These are phyloP conservation scores for Amylocystis lapponica DNA, from an alignment of 768 basidiomycete species.

Conservation along the genomic window DNA sequence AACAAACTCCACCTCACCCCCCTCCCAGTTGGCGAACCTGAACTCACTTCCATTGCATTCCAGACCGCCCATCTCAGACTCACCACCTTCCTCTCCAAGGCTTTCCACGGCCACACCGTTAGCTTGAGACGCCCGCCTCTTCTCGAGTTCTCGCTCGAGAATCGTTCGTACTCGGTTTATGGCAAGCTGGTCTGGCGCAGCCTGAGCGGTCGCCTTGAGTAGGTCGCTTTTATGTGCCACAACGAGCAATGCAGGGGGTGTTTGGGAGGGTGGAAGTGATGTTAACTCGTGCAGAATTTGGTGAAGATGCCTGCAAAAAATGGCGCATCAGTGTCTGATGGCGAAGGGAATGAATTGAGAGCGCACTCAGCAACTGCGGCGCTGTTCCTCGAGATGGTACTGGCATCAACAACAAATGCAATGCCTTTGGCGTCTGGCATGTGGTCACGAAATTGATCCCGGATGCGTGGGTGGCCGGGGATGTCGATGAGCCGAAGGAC, in stretches of 20 bases:
- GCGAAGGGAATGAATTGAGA: neutral
- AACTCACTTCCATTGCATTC: slow-evolving; percentile 61
- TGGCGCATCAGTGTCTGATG: slow-evolving; percentile 1
- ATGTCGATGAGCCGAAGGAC: slow-evolving; percentile 60
- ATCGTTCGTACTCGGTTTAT: slow-evolving; percentile 68
- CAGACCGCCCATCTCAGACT: slow-evolving; percentile 64
- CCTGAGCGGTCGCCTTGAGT: slow-evolving; percentile 42
- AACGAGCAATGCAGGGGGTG: slow-evolving; percentile 54
- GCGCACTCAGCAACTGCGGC: slow-evolving; percentile 69
- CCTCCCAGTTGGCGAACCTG: slow-evolving; percentile 79
- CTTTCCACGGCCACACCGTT: slow-evolving; percentile 69
- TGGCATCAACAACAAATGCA: slow-evolving; percentile 77
- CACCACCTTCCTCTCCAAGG: slow-evolving; percentile 59
- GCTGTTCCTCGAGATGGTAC: slow-evolving; percentile 71
- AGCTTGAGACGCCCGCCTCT: slow-evolving; percentile 57
- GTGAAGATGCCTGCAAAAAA: slow-evolving; percentile 59
- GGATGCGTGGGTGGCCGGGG: slow-evolving; percentile 80
- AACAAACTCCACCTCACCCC: slow-evolving; percentile 67
- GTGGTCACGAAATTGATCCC: slow-evolving; percentile 67
- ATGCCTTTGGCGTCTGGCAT: slow-evolving; percentile 57
- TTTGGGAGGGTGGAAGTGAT: slow-evolving; percentile 66
- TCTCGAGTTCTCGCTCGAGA: slow-evolving; percentile 82
- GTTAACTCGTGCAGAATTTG: slow-evolving; percentile 61
- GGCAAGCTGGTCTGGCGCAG: slow-evolving; percentile 43
- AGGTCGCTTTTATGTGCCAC: slow-evolving; percentile 77